phyloP scores from a whole-genome alignment of 2,329 filamentous ascomycete species.

The Amphichorda felina region DNA sequence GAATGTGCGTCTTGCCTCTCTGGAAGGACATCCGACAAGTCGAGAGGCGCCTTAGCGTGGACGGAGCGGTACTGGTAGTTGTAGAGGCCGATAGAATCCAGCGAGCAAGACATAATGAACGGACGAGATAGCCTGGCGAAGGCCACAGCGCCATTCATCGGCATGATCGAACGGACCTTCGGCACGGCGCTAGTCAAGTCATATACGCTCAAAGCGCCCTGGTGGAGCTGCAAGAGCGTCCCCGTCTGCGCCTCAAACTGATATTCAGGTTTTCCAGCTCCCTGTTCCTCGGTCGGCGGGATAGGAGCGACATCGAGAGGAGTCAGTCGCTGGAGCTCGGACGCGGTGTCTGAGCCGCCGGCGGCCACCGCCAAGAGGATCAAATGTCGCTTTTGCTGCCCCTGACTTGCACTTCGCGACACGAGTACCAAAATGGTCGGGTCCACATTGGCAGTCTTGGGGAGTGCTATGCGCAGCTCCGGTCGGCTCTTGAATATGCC shows the following conservation, averaged over 20 bases:
- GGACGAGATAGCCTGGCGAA: slow-evolving; percentile 57
- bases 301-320: slow-evolving; percentile 25
- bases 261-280: slow-evolving; percentile 21
- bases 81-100: slow-evolving; percentile 46
- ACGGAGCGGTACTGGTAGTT: slow-evolving; percentile 57
- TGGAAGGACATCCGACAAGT: slow-evolving; percentile 26
- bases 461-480: slow-evolving; percentile 38
- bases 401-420: slow-evolving; percentile 21
- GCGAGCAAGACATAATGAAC: slow-evolving; percentile 50
- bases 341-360: slow-evolving; percentile 9
- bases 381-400: slow-evolving; percentile 16
- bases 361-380: slow-evolving; percentile 19
- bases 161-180: slow-evolving; percentile 42
- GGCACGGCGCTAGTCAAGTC: slow-evolving; percentile 53
- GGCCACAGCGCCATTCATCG: slow-evolving; percentile 39
- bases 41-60: slow-evolving; percentile 35
- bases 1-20: slow-evolving; percentile 20
- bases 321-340: slow-evolving; percentile 21
- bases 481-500: slow-evolving; percentile 43
- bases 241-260: slow-evolving; percentile 53
- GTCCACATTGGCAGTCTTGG: slow-evolving; percentile 30
- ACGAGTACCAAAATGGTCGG: slow-evolving; percentile 44
- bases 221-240: slow-evolving; percentile 46
- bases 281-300: slow-evolving; percentile 4
- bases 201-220: slow-evolving; percentile 45